Evolutionary conservation across 495 filamentous ascomycete genomes (phyloP), one percentile per base, ranked within the genome.

Genomic region (Bombardia bombarda): DNA sequence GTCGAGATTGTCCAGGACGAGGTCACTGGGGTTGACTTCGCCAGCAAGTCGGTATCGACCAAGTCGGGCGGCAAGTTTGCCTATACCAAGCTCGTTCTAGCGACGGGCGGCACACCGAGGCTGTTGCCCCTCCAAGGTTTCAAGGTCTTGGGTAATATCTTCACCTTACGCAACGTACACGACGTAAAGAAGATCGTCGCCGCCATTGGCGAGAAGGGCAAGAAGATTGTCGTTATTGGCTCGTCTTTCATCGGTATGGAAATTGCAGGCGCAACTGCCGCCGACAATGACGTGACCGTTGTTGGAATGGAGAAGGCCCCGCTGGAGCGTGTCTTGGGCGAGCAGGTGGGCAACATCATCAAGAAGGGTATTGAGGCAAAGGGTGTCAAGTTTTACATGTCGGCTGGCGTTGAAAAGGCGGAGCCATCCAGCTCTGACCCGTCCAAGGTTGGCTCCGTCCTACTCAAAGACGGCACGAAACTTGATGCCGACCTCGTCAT

Each of bases 181-280:
- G 82, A 97, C 52, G 79, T 82, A 10, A 73, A 90, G 58, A 65
- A 64, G 38, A 97, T 98, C 53, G 66, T 84, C 20, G 67, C 62
- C 6, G 88, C 87, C 3, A 78, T 90, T 14, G 87, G 86, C n/a
- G 77, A 83, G 12, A 85, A 86, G 57, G 81, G 80, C 32, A 95
- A 92, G 71, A 94, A 94, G 63, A 77, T 96, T 53, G 88, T 95
- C 26, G 73, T 98, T 14, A 78, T 98, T 42, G 92, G 92, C 16
- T 85, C 79, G 41, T 89, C 84, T 35, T 96, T 98, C 64, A 98
- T 98, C 60, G 77, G 92, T 28, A 93, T 98, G 90, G 92, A 98
- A 65, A 77, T 95, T 21, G 87, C 82, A 31, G 95, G 90, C 39
- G 79, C 79, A 25, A 80, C 80, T 3, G 65, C 78, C 10, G 82